A percentile compares a stretch with the other conserved stretches of the same genome.
phyloP scores from a whole-genome alignment of 495 filamentous ascomycete species.

The Viridothelium virens region DNA sequence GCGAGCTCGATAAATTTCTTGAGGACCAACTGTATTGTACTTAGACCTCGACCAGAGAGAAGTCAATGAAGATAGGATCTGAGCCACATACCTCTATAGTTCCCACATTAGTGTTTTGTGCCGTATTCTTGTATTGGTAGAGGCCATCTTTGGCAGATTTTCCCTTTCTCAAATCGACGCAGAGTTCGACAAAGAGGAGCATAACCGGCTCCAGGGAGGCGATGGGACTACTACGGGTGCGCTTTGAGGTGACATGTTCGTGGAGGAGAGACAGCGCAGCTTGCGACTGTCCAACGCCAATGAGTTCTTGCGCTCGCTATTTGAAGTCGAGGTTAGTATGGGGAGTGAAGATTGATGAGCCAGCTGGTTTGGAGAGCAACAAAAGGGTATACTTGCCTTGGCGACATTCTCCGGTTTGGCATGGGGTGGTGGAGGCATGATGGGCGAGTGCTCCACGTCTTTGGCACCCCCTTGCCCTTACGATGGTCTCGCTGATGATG shows the following conservation, averaged over 20 bases:
- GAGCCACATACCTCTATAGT: slow-evolving; percentile 76
- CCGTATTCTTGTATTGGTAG: slow-evolving; percentile 99
- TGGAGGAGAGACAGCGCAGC: slow-evolving; percentile 92
- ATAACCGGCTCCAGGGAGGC: slow-evolving; percentile 94
- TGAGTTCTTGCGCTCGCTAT: slow-evolving; percentile 90
- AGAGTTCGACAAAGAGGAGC: slow-evolving; percentile 93
- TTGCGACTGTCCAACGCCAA: slow-evolving; percentile 86
- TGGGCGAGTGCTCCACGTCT: slow-evolving; percentile 37
- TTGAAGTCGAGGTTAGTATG: slow-evolving; percentile 21
- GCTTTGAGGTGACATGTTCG: slow-evolving; percentile 97
- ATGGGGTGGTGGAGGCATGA: slow-evolving; percentile 90
- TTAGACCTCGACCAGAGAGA: not conserved
- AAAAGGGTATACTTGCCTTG: slow-evolving; percentile 51
- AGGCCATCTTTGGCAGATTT: slow-evolving; percentile 97
- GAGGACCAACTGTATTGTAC: slow-evolving; percentile 59
- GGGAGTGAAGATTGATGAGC: not conserved
- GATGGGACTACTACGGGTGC: slow-evolving; percentile 95
- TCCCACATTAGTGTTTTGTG: slow-evolving; percentile 95
- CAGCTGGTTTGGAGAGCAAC: too few relatives aligned
- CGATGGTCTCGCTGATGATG: not conserved
- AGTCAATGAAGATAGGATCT: not conserved
- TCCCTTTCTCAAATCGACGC: slow-evolving; percentile 91
- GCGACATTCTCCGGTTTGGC: slow-evolving; percentile 98
- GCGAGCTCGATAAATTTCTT: slow-evolving; percentile 97
- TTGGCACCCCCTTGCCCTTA: not conserved